Base-by-base conservation (phyloP, 208 protist species). In the Crithidia mellificae region DNA sequence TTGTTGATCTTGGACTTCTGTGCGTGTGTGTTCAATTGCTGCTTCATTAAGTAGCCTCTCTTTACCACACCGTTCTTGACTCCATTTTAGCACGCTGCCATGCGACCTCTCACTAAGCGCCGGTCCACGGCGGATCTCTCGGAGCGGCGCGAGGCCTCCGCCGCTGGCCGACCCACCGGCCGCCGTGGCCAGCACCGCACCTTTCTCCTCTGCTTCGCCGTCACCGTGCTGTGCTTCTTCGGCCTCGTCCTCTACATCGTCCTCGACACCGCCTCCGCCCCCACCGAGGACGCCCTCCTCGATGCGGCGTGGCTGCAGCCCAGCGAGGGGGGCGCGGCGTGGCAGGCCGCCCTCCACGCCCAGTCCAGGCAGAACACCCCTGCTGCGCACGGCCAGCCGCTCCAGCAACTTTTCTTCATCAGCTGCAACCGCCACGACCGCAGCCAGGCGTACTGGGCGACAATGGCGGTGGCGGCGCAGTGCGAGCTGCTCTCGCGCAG, bases 371-470 rank as follows among this genome's bases (percentile, higher is more conserved):
- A 55, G 24, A 77, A 59, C 55, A 58, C 68, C 4, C 77, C 72
- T 0, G 0, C 67, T 25, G 25, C 41, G 5, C 38, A 62, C 62
- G 47, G 53, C 6, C 30, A 80, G 9, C 24, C 65, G 27, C 34
- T 91, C 14, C 29, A 72, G 2, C 83, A 91, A 50, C 27, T 85
- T 53, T 57, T 86, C n/a, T 94, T 94, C 63, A 69, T 87, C 22
- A 94, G 88, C 61, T 94, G 88, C 67, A 94, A 91, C 49, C 74
- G 78, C 27, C 88, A 91, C 68, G 72, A 94, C 44, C 55, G 56
- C 43, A 69, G 77, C 56, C 88, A 94, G 58, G 61, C 57, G 39
- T 94, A 94, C 71, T 94, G 88, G 88, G 63, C 63, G 20, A 41
- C 67, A 19, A 81, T 94, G 57, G 81, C 80, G 2, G 59, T 41